Evolutionary conservation across 352 stramenopile genomes (phyloP), one percentile per base, ranked within the genome.

Genomic region (Phytopythium chamaehyphon): DNA sequence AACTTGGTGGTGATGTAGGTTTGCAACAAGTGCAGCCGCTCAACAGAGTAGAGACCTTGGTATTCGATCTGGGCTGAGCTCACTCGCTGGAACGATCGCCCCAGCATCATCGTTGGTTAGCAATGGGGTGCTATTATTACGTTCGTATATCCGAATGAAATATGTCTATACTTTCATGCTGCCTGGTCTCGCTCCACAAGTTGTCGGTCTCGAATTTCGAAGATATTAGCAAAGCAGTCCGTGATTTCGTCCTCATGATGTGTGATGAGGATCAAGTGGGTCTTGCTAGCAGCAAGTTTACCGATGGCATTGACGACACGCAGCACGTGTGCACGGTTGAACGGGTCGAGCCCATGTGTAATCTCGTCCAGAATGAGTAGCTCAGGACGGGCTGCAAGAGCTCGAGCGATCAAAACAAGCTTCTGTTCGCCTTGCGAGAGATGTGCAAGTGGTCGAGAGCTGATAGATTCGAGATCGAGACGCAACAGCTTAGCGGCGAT

Each of bases 401-500:
- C 79, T 2, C 73, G 76, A 28, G 84, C 88, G 52, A 98, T 85
- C 26, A 97, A 66, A 11, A 95, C 73, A 1, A 98, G 62, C 57
- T 96, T 96, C 73, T 98, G 92, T 56, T 97, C 73, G 23, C 92
- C 92, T 56, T 97, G 89, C 15, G 88, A 96, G 8, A 98, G 67
- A 6, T 83, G 57, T 11, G 65, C 57, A 28, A 98, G 88, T 19
- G 54, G 54, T 40, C 73, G 71, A 2, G 59, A 55, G 19, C 68
- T 50, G 16, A 86, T 56, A 15, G 66, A 47, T 21, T 51, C 45
- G 8, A 40, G 46, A 1, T 62, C 55, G 12, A 89, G 59, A 15
- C 26, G 55, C 36, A 89, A 47, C 3, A 89, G 51, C 16, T 57
- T 47, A 22, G 65, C 61, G 8, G 65, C 61, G 6, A 86, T 48